Percentiles rank a stretch among this genome's conserved stretches.
Evolutionary conservation across 2,329 filamentous ascomycete species (phyloP).

Genomic region (Herpotrichia juniperi): DNA sequence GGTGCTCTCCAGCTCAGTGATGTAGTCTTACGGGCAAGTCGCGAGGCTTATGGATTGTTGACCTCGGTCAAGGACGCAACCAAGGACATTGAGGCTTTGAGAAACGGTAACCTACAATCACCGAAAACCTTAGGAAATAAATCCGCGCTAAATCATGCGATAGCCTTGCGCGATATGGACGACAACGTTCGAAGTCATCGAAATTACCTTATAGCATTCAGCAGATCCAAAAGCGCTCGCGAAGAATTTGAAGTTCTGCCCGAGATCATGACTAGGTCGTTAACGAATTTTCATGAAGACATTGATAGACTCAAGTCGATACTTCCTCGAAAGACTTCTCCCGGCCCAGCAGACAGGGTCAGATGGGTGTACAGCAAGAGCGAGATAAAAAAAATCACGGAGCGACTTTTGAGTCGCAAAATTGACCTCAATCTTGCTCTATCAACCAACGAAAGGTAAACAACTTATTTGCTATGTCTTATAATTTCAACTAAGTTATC

Average conservation of each 20-base stretch:
- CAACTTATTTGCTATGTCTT: not conserved
- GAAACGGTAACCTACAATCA: not conserved
- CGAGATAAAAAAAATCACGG: not conserved
- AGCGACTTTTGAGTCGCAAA: conserved; percentile 6
- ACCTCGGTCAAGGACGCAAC: conserved; percentile 6
- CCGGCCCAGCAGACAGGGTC: not conserved
- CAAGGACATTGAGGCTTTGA: conserved; percentile 5
- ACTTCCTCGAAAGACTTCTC: conserved; percentile 3
- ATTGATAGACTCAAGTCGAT: conserved; percentile 1
- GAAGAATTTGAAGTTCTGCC: conserved; percentile 8
- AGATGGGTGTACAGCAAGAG: conserved; percentile 8
- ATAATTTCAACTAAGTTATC: not conserved
- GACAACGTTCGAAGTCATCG: conserved; percentile 8
- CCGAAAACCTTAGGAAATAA: not conserved
- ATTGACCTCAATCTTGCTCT: conserved; percentile 1
- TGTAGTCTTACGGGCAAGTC: conserved; percentile 10
- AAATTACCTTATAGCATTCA: conserved; percentile 8
- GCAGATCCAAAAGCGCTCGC: conserved; percentile 3
- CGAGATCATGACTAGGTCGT: conserved; percentile 2
- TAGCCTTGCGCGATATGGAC: conserved; percentile 9
- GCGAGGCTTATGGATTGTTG: conserved; percentile 10
- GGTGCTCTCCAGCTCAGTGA: conserved; percentile 10
- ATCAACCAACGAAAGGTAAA: not conserved
- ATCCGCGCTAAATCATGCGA: not conserved
- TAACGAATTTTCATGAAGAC: conserved; percentile 6